A percentile compares a stretch with the other conserved stretches of the same genome.
These are phyloP conservation scores for Rhipidocladum racemiflorum DNA, from an alignment of 176 grass and related monocot genomes.

Conservation along the genomic window DNA sequence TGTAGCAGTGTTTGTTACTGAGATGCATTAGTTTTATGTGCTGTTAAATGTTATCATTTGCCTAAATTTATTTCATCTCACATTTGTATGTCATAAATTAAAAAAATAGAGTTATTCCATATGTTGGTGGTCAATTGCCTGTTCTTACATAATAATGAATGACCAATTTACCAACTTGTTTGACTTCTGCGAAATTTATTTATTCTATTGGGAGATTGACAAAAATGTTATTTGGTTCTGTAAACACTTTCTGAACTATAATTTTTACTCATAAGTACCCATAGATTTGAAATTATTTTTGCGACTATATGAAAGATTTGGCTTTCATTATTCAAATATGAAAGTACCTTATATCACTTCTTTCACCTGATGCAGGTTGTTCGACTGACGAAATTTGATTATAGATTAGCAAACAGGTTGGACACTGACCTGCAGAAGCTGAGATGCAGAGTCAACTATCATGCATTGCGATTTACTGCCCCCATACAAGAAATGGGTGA, in stretches of 20 bases:
- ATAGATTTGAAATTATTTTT: background rate
- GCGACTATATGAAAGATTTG: background rate
- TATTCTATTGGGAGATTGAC: background rate
- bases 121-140: background rate
- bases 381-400: slow-evolving; percentile 93
- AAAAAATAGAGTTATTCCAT: background rate
- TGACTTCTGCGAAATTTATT: background rate
- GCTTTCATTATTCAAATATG: slow-evolving; percentile 13
- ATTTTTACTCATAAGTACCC: background rate
- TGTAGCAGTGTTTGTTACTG: slow-evolving; percentile 22
- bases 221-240: background rate
- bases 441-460: slow-evolving; percentile 94
- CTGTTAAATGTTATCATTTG: slow-evolving; percentile 3
- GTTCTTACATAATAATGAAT: background rate
- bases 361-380: slow-evolving; percentile 64
- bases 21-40: slow-evolving; percentile 21
- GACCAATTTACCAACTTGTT: background rate
- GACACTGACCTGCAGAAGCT: slow-evolving; percentile 86
- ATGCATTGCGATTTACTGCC: slow-evolving; percentile 72
- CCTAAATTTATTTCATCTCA: background rate
- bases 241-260: background rate
- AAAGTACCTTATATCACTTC: slow-evolving; percentile 23
- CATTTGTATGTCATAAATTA: background rate
- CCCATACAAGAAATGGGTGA: slow-evolving; percentile 86
- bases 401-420: slow-evolving; percentile 89